Percentiles rank a stretch among this genome's conserved stretches.
Conservation (phyloP, 1,139 yeast genomes). For the Yamadazyma pseudoaaseri region DNA sequence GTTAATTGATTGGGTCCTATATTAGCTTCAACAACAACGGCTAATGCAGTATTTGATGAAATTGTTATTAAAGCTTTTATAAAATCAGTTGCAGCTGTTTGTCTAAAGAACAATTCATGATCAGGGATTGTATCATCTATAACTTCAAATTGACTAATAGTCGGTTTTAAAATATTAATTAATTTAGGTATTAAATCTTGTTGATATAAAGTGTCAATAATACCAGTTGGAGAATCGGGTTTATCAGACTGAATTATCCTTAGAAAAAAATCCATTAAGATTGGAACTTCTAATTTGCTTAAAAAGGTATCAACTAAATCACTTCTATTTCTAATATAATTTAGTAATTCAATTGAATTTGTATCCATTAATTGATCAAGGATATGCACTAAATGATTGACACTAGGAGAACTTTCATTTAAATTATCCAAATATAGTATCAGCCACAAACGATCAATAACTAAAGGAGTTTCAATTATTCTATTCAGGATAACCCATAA, state of each 20-base stretch:
- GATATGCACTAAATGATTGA: slow-evolving; percentile 40
- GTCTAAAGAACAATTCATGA: slow-evolving; percentile 55
- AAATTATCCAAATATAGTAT: slow-evolving; percentile 36
- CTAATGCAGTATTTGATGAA: slow-evolving; percentile 65
- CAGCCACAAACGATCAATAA: slow-evolving; percentile 46
- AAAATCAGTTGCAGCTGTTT: slow-evolving; percentile 94
- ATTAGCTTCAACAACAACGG: slow-evolving; percentile 47
- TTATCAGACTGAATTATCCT: slow-evolving; percentile 66
- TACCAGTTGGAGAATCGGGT: slow-evolving; percentile 63
- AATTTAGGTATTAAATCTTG: slow-evolving; percentile 54
- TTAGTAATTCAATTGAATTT: slow-evolving; percentile 48
- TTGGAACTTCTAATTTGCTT: slow-evolving; percentile 56
- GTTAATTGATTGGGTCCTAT: slow-evolving; percentile 49
- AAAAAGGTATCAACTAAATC: slow-evolving; percentile 55
- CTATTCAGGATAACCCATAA: slow-evolving; percentile 46
- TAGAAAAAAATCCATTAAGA: slow-evolving; percentile 54
- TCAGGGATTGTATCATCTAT: slow-evolving; percentile 23
- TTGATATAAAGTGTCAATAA: slow-evolving; percentile 49
- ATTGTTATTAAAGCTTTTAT: slow-evolving; percentile 90
- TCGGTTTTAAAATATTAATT: slow-evolving; percentile 49
- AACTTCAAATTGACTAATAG: slow-evolving; percentile 30
- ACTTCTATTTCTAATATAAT: slow-evolving; percentile 51
- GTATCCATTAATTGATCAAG: slow-evolving; percentile 48
- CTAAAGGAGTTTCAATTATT: slow-evolving; percentile 43
- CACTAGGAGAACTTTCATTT: slow-evolving; percentile 40